Percentiles rank a stretch among this genome's conserved stretches.
phyloP scores from a whole-genome alignment of 768 basidiomycete genomes.

The Mycena capillaripes region DNA sequence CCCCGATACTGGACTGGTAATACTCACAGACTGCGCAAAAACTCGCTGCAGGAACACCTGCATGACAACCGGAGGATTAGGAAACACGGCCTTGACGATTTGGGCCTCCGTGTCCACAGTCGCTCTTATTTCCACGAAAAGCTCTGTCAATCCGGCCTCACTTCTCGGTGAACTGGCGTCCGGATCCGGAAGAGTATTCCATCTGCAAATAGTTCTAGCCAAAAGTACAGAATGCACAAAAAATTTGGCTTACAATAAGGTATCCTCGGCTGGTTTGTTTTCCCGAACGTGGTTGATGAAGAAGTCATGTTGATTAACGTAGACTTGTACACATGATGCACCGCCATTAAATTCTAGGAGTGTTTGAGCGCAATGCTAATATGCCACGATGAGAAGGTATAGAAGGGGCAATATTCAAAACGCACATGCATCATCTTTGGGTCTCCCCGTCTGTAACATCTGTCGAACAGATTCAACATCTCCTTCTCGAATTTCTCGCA shows the following conservation, averaged over 20 bases:
- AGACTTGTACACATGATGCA: constrained; percentile 95
- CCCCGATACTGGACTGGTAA: background rate
- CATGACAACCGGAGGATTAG: constrained; percentile 96
- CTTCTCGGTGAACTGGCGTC: constrained; percentile 80
- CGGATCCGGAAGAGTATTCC: constrained; percentile 86
- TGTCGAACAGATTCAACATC: constrained; percentile 95
- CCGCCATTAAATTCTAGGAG: constrained; percentile 98
- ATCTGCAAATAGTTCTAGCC: constrained; percentile 61
- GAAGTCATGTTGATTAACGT: constrained; percentile 99
- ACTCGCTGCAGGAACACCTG: constrained; percentile 97
- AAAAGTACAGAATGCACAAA: background rate
- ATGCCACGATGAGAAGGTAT: background rate
- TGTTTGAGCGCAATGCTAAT: constrained; percentile 96
- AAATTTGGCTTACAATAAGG: constrained; percentile 61
- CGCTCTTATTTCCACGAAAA: constrained; percentile 89
- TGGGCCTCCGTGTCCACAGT: constrained; percentile 97
- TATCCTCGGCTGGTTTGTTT: constrained; percentile 66
- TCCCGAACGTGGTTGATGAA: constrained; percentile 95
- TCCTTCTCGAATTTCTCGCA: constrained; percentile 99
- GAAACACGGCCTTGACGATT: constrained; percentile 98
- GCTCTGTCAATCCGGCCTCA: constrained; percentile 82
- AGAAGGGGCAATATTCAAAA: constrained; percentile 32
- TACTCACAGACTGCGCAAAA: constrained; percentile 93
- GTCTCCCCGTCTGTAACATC: constrained; percentile 96
- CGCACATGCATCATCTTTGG: constrained; percentile 99